Evolutionary conservation across 192 early-diverging fungal genomes (phyloP), one percentile per base, ranked within the genome.

Genomic region (Coemansia sp.): DNA sequence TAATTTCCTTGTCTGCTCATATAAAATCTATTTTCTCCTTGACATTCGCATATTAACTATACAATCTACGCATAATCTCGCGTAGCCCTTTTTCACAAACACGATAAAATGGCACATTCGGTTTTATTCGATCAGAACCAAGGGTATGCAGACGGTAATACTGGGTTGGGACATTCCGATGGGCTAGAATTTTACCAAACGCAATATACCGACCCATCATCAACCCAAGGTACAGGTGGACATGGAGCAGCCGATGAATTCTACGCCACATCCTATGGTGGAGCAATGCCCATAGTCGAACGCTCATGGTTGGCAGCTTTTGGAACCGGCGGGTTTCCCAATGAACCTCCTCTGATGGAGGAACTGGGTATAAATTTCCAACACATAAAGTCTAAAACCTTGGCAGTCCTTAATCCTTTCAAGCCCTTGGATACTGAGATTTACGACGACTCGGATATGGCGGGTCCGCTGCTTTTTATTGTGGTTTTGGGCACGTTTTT

Each of bases 401-500:
- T 93, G 43, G 83, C 90, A 6, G 93, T 93, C 9, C 77, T 95
- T 35, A 95, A 93, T 62, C 92, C 90, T 5, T 79, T 91, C 41
- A 78, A 81, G 46, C 81, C 77, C 14, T 79, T 88, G 19, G 79
- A 85, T 46, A 81, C 84, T 11, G 78, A 90, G 45, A 92, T 97
- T 43, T 91, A 95, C 85, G 94, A 96, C 52, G 95, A 99, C 60
- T 82, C 93, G 9, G 96, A 99, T 71, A 79, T 99, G 64, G 90
- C 92, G 3, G 97, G 97, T 1, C 97, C 97, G 24, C 63, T 98
- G 42, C 40, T 98, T 27, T 97, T 98, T 64, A 86, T 85, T 54
- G 73, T 97, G 22, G 75, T 90, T 32, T 89, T 97, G 64, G 97
- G 94, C 42, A 87, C 87, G 5, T 92, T 90, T 55, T 68, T 97